phyloP scores from a whole-genome alignment of 345 rosid species.

The Populus ilicifolia region DNA sequence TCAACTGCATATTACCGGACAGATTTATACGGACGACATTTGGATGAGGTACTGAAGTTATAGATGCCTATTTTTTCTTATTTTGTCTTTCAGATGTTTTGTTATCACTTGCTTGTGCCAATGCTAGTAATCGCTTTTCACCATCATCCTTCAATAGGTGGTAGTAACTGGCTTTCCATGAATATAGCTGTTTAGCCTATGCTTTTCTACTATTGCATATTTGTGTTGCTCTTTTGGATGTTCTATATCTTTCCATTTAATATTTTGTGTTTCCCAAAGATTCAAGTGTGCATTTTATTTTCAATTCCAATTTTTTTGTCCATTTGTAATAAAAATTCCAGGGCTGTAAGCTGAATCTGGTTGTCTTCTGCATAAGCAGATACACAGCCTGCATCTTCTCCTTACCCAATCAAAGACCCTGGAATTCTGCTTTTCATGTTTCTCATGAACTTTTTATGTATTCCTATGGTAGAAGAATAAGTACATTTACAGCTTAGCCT shows the following conservation, averaged over 20 bases:
- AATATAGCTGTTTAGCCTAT: neutral
- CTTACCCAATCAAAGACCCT: neutral
- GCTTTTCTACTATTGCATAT: neutral
- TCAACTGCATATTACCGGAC: conserved; percentile 85
- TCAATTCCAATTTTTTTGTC: neutral
- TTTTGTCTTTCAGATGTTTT: neutral
- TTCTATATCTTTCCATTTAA: neutral
- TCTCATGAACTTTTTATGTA: neutral
- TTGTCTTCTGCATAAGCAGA: neutral
- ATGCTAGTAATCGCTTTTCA: neutral
- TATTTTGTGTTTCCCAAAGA: neutral
- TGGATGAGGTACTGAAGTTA: conserved; percentile 49
- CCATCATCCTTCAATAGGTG: neutral
- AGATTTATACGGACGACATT: conserved; percentile 58
- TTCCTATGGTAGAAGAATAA: neutral
- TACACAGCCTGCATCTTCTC: neutral
- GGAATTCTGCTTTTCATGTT: neutral
- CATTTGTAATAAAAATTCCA: neutral
- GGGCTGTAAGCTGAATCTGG: neutral
- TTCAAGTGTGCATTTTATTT: neutral
- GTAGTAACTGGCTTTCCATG: neutral
- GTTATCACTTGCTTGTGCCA: neutral
- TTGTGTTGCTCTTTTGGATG: neutral
- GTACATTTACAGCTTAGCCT: neutral
- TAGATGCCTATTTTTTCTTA: neutral